Percentiles rank a stretch among this genome's conserved stretches.
These are phyloP conservation scores for Trametes versicolor DNA, from an alignment of 1,284 basidiomycete genomes.

Conservation along the genomic window DNA sequence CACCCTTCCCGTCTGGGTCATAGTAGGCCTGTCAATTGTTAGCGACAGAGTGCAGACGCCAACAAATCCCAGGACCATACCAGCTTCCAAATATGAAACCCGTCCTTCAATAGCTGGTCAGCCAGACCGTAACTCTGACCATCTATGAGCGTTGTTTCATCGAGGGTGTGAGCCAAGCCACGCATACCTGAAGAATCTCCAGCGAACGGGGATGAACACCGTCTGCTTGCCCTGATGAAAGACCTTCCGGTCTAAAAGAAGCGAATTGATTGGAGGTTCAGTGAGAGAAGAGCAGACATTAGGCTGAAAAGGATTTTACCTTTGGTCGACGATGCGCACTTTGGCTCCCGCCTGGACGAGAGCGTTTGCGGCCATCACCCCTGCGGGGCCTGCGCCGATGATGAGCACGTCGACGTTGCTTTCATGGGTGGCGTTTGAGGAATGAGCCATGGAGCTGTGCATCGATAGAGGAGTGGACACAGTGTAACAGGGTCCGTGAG, in stretches of 20 bases:
- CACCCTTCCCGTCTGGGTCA: constrained; percentile 64
- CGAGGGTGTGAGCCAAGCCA: neutral
- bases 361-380: constrained; percentile 71
- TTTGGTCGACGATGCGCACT: constrained; percentile 73
- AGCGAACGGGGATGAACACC: constrained; percentile 82
- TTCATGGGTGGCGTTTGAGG: neutral
- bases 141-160: neutral
- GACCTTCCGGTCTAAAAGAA: neutral
- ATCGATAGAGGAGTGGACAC: neutral
- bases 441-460: neutral
- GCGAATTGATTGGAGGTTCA: neutral
- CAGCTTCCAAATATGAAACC: constrained; percentile 73
- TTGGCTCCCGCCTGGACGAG: constrained; percentile 67
- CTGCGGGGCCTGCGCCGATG: constrained; percentile 66
- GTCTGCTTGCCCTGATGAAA: constrained; percentile 78
- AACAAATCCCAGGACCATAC: constrained; percentile 47
- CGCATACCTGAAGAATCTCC: constrained; percentile 74
- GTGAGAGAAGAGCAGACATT: neutral
- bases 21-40: constrained; percentile 67
- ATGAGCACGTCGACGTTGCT: constrained; percentile 62
- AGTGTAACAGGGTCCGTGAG: neutral
- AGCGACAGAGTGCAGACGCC: neutral
- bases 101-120: constrained; percentile 67
- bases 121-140: constrained; percentile 77
- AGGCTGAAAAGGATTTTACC: constrained; percentile 47